Evolutionary conservation across 2,329 filamentous ascomycete species (phyloP).

Genomic region (Podosphaera xanthii): DNA sequence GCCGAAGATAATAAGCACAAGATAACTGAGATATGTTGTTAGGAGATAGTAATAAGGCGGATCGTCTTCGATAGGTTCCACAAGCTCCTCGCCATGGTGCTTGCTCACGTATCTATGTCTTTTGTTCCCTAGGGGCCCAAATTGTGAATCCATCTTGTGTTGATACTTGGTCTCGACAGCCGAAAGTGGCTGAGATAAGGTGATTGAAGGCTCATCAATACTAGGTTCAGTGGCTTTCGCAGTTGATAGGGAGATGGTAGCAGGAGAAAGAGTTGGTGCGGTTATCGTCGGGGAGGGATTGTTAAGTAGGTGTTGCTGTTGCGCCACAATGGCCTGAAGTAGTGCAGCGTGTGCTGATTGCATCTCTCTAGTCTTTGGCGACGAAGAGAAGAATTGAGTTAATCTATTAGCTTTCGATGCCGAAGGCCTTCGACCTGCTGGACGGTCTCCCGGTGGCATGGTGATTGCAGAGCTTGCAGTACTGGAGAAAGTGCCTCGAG

Average conservation of each 20-base stretch:
- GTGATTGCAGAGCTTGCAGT: slow-evolving; percentile 12
- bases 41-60: slow-evolving; percentile 92
- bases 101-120: slow-evolving; percentile 77
- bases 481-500: slow-evolving; percentile 17
- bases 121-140: slow-evolving; percentile 60
- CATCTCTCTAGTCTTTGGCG: slow-evolving; percentile 51
- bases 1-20: slow-evolving; percentile 84
- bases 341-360: slow-evolving; percentile 43
- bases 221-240: slow-evolving; percentile 55
- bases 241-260: slow-evolving; percentile 78
- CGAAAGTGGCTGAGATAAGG: slow-evolving; percentile 68
- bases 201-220: slow-evolving; percentile 51
- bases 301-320: slow-evolving; percentile 30
- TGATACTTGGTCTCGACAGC: slow-evolving; percentile 59
- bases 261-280: slow-evolving; percentile 52
- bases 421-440: slow-evolving; percentile 28
- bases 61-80: slow-evolving; percentile 74
- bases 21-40: slow-evolving; percentile 95
- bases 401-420: slow-evolving; percentile 53
- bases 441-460: slow-evolving; percentile 11
- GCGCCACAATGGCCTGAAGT: slow-evolving; percentile 34
- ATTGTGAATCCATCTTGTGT: slow-evolving; percentile 67
- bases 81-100: slow-evolving; percentile 60
- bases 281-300: slow-evolving; percentile 39
- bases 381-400: slow-evolving; percentile 61